A percentile compares a stretch with the other conserved stretches of the same genome.
phyloP scores from a whole-genome alignment of 73 alveolate species.

The Paramecium sonneborni region DNA sequence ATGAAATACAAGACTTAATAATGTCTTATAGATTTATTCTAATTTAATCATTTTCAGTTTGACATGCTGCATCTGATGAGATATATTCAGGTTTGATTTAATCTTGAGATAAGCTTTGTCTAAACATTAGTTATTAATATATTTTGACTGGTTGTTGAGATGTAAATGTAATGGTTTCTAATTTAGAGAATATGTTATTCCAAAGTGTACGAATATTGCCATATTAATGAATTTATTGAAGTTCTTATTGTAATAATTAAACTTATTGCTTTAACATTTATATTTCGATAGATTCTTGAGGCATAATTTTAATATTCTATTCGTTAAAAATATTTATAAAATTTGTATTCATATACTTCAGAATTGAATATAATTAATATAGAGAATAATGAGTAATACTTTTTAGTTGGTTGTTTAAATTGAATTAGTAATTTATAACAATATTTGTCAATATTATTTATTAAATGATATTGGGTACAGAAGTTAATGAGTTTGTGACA shows the following conservation, averaged over 20 bases:
- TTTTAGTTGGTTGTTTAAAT: not conserved
- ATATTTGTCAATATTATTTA: not conserved
- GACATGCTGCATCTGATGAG: not conserved
- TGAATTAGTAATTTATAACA: not conserved
- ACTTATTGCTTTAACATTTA: not conserved
- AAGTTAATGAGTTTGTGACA: constrained; percentile 65
- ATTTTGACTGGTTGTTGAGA: not conserved
- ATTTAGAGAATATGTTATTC: not conserved
- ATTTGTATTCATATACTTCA: not conserved
- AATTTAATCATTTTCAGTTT: not conserved
- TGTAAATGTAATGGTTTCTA: not conserved
- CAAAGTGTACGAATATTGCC: not conserved
- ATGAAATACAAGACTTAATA: not conserved
- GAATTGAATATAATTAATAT: not conserved
- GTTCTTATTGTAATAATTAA: not conserved
- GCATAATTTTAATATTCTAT: not conserved
- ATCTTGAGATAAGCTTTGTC: constrained; percentile 5
- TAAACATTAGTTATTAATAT: not conserved
- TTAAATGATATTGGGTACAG: constrained; percentile 66
- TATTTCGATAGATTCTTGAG: not conserved
- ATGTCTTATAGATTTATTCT: not conserved
- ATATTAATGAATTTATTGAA: not conserved
- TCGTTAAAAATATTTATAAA: not conserved
- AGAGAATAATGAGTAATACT: not conserved
- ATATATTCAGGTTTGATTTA: not conserved